phyloP scores from a whole-genome alignment of 106 monocot genomes.

The Dendrobium catenatum region DNA sequence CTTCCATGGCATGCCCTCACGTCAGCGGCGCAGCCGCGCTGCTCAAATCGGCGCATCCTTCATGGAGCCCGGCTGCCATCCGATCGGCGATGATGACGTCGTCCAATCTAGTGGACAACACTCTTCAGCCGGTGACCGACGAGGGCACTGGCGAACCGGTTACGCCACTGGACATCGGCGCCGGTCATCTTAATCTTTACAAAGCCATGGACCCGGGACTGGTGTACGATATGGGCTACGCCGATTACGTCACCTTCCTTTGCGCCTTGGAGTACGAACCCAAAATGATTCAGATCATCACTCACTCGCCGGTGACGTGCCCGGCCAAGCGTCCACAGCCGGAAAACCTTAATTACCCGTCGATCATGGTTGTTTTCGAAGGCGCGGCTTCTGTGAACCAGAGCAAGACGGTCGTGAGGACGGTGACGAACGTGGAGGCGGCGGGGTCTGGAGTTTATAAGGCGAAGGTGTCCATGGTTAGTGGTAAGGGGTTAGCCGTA shows the following conservation, averaged over 20 bases:
- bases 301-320: constrained; percentile 58
- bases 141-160: constrained; percentile 56
- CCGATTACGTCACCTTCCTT: constrained; percentile 78
- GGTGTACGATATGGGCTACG: constrained; percentile 57
- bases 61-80: constrained; percentile 79
- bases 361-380: constrained; percentile 64
- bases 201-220: constrained; percentile 85
- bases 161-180: constrained; percentile 64
- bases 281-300: constrained; percentile 63
- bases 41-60: constrained; percentile 77
- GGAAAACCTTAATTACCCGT: constrained; percentile 86
- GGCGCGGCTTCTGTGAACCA: constrained; percentile 13
- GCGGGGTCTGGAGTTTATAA: constrained; percentile 37
- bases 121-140: constrained; percentile 41
- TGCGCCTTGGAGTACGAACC: constrained; percentile 74
- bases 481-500: constrained; percentile 42
- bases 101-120: constrained; percentile 57
- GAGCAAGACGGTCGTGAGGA: constrained; percentile 57
- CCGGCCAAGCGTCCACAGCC: constrained; percentile 28
- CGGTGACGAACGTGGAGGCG: constrained; percentile 66
- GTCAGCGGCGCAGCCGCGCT: constrained; percentile 87
- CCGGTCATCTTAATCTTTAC: constrained; percentile 62
- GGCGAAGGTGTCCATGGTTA: constrained; percentile 40
- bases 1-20: constrained; percentile 96
- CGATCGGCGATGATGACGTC: constrained; percentile 96